Conservation (phyloP, 2,329 filamentous ascomycete species). For the Gnomoniopsis smithogilvyi region DNA sequence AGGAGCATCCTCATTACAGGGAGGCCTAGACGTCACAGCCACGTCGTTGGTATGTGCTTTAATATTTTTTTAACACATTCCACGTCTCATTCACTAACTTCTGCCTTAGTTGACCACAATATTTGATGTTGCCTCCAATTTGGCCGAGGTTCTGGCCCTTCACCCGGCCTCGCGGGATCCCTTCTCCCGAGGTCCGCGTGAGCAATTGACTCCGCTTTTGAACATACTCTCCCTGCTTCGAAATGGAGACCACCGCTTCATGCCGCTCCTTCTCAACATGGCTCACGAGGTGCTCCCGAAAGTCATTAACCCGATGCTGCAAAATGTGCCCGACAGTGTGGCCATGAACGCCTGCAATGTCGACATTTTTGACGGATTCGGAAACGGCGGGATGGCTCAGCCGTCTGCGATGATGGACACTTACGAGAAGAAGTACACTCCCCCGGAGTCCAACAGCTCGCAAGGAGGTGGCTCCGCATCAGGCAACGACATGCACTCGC, state of each 20-base stretch:
- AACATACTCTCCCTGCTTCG: conserved; percentile 67
- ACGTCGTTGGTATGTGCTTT: conserved; percentile 68
- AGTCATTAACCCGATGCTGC: conserved; percentile 57
- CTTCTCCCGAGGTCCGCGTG: conserved; percentile 65
- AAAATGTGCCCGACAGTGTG: conserved; percentile 53
- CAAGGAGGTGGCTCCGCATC: conserved; percentile 26
- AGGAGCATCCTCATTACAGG: conserved; percentile 69
- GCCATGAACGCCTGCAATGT: conserved; percentile 34
- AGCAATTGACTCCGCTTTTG: conserved; percentile 69
- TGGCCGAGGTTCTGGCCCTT: conserved; percentile 70
- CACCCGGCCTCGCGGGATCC: conserved; percentile 58
- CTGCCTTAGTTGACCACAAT: conserved; percentile 69
- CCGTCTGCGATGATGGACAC: conserved; percentile 48
- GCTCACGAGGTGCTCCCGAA: conserved; percentile 68
- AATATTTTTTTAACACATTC: too few species aligned
- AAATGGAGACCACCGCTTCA: conserved; percentile 72
- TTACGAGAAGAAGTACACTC: conserved; percentile 42
- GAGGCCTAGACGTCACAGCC: conserved; percentile 71
- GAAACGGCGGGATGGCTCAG: conserved; percentile 59
- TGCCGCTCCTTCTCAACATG: conserved; percentile 74
- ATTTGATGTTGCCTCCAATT: conserved; percentile 69
- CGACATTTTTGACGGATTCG: conserved; percentile 66
- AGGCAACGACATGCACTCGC: conserved; percentile 42
- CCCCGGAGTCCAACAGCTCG: conserved; percentile 37
- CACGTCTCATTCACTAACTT: conserved; percentile 10